phyloP scores from a whole-genome alignment of 108 stramenopile species.

The Cylindrotheca fusiformis region DNA sequence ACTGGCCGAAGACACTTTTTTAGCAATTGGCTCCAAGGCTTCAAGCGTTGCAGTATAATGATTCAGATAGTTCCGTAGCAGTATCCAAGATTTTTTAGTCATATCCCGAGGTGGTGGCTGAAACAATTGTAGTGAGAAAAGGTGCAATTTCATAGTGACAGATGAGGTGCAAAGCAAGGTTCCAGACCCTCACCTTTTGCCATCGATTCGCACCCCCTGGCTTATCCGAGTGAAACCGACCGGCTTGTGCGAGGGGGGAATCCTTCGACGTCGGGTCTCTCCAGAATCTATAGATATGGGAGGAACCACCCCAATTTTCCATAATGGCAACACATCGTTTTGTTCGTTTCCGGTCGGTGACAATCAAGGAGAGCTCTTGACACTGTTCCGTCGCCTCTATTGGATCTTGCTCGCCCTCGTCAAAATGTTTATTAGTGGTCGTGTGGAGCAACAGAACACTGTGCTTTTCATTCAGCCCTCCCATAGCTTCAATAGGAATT shows the following conservation, averaged over 20 bases:
- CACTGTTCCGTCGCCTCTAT: background rate
- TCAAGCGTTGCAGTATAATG: background rate
- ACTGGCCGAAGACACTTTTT: background rate
- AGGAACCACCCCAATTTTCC: background rate
- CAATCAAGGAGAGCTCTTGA: background rate
- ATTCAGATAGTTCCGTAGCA: background rate
- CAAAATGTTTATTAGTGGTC: background rate
- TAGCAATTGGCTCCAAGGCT: background rate
- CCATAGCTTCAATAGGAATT: background rate
- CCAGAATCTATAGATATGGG: background rate
- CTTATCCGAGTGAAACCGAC: background rate
- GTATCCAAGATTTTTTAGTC: background rate
- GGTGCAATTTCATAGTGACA: too few relatives aligned
- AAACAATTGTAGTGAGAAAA: too few relatives aligned
- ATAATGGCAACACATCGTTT: background rate
- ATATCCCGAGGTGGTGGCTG: background rate
- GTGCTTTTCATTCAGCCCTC: background rate
- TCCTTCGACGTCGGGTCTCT: background rate
- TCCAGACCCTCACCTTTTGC: background rate
- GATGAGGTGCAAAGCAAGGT: too few relatives aligned
- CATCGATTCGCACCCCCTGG: background rate
- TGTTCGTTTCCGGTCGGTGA: background rate
- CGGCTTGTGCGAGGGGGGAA: background rate
- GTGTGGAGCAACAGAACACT: background rate
- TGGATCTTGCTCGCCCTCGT: background rate